A percentile compares a stretch with the other conserved stretches of the same genome.
phyloP scores from a whole-genome alignment of 2,329 filamentous ascomycete genomes.

The Ilyonectria sp. region DNA sequence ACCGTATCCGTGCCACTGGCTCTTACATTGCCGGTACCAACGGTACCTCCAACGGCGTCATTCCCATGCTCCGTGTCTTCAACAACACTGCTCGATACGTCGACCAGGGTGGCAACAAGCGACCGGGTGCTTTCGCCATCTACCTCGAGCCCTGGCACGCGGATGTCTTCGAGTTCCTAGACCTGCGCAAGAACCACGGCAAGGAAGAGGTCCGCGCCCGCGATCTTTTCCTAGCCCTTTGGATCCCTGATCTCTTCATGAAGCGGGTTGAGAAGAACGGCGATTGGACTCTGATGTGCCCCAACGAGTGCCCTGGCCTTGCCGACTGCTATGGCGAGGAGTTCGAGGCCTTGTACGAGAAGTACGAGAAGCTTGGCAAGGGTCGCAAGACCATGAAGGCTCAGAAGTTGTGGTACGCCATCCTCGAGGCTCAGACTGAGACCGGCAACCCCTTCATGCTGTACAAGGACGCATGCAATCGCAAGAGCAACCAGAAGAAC shows the following conservation, averaged over 20 bases:
- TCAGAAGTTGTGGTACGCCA: conserved; percentile 99
- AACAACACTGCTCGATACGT: conserved; percentile 99
- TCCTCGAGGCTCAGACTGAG: conserved; percentile 98
- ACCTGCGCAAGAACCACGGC: conserved; percentile 98
- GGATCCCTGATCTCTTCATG: conserved; percentile 99
- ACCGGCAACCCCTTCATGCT: conserved; percentile 99
- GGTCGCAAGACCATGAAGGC: conserved; percentile 94
- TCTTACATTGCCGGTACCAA: conserved; percentile 99
- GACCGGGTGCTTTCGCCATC: conserved; percentile 97
- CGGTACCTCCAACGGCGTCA: conserved; percentile 96
- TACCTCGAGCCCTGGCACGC: conserved; percentile 99
- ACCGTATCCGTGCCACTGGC: conserved; percentile 96
- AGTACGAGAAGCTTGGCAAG: conserved; percentile 89
- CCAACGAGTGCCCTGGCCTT: conserved; percentile 94
- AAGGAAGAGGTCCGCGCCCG: conserved; percentile 98
- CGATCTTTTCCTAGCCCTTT: conserved; percentile 97
- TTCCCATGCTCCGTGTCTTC: conserved; percentile 98
- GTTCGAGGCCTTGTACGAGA: conserved; percentile 94
- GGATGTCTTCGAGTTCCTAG: conserved; percentile 97
- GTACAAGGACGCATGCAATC: conserved; percentile 98
- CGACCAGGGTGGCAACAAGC: conserved; percentile 99
- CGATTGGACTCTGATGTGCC: conserved; percentile 98
- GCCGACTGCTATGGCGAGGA: conserved; percentile 98
- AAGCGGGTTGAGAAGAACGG: conserved; percentile 98
- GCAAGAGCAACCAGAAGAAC: conserved; percentile 99